Conservation (phyloP, 441 rosid species). For the California macrophylla region DNA sequence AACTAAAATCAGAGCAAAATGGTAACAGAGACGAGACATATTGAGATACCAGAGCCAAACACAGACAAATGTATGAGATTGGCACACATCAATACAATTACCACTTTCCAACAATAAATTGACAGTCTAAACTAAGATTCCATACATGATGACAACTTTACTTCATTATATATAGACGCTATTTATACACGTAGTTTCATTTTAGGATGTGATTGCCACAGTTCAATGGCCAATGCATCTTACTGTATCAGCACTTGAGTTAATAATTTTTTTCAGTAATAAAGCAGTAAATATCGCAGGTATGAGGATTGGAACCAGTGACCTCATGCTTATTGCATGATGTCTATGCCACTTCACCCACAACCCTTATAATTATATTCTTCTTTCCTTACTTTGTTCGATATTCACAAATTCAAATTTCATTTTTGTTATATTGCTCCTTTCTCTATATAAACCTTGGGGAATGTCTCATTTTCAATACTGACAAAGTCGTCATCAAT, state of each 20-base stretch:
- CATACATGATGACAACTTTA: background rate
- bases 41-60: background rate
- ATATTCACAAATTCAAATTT: background rate
- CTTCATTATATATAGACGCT: background rate
- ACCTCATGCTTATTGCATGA: no score
- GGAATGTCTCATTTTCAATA: background rate
- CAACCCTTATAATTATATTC: no score
- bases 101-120: background rate
- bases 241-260: background rate
- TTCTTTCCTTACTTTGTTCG: background rate
- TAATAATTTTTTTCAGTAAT: no score
- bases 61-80: background rate
- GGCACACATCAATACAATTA: background rate
- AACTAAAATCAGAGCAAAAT: background rate
- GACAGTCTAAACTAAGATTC: background rate
- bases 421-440: background rate
- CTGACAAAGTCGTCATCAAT: background rate
- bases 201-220: background rate
- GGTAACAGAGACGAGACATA: background rate
- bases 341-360: no score
- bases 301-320: no score
- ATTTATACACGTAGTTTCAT: background rate
- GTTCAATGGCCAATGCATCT: background rate
- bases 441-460: background rate
- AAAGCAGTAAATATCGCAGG: no score